Base-by-base conservation (phyloP, 192 early-diverging fungal species). In the Diversispora epigaea region DNA sequence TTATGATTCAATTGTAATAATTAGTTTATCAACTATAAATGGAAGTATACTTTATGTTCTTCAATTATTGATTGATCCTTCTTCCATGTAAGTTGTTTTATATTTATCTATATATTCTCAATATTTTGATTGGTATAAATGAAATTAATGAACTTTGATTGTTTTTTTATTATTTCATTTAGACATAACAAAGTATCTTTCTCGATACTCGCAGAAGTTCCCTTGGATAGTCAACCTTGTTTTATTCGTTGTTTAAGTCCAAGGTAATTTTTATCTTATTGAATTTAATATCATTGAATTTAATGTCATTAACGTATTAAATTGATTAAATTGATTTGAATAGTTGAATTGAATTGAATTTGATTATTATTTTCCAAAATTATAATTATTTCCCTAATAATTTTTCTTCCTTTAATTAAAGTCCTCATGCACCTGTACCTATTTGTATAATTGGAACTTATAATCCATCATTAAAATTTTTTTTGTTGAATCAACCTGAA, bases 371-470 rank as follows among this genome's bases (percentile, higher is more conserved):
- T 32, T 32, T 32, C 2, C 25, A 32, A 32, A 32, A 32, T 32
- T 32, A 32, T 32, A 32, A 32, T 32, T 32, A 32, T 32, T 32
- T 32, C 25, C 2, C 22, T 60, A 60, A 60, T 60, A n/a, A 60
- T 8, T 4, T 25, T 5, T 43, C 15, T 41, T 64, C 60, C 22
- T 54, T 54, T 61, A 14, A 62, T 41, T 15, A 17, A 44, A 64
- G 62, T 64, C 6, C 8, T 44, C n/a, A 44, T 2, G 62, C 43
- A 6, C 62, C 62, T 44, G 19, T 39, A 9, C 68, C 68, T 14
- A 49, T 69, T 8, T 69, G 46, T 41, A 50, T 69, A 17, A 41
- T 69, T 54, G 68, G 68, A 7, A 54, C 68, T 14, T 69, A 39
- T 49, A 69, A 69, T 17, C 68, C 68, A 32, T 52, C 22, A 15